Evolutionary conservation across 768 basidiomycete genomes (phyloP).

Genomic region (Lentinula boryana): DNA sequence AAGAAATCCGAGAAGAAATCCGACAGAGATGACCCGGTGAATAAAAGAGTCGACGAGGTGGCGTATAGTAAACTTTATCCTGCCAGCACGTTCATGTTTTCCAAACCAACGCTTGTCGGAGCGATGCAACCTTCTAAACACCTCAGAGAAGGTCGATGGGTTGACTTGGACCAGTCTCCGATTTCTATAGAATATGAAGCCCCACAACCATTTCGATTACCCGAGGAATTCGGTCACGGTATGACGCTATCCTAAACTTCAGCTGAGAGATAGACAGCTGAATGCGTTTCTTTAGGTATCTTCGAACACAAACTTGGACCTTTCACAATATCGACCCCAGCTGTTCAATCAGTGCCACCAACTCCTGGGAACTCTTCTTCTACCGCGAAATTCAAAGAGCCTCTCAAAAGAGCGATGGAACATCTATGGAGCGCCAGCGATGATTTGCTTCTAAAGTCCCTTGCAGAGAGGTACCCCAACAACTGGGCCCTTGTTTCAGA

Average conservation of each 20-base stretch:
- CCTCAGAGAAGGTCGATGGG: slow-evolving; percentile 60
- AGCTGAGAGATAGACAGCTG: background rate
- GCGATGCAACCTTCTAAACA: slow-evolving; percentile 78
- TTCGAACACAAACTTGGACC: slow-evolving; percentile 6
- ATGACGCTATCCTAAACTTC: slow-evolving; percentile 13
- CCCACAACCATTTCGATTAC: slow-evolving; percentile 10
- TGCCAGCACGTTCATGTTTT: slow-evolving; percentile 70
- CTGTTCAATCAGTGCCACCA: background rate
- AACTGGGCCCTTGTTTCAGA: slow-evolving; percentile 92
- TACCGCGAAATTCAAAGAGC: slow-evolving; percentile 34
- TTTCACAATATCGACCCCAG: slow-evolving; percentile 12
- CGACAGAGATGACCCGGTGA: slow-evolving; percentile 58
- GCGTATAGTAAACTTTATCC: slow-evolving; percentile 72
- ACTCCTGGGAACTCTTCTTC: background rate
- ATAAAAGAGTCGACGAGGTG: slow-evolving; percentile 73
- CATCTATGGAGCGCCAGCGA: slow-evolving; percentile 71
- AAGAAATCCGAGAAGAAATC: slow-evolving; percentile 58
- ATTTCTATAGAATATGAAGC: slow-evolving; percentile 33
- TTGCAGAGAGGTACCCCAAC: slow-evolving; percentile 73
- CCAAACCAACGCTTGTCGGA: slow-evolving; percentile 79
- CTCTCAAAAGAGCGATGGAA: slow-evolving; percentile 25
- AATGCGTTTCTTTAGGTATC: slow-evolving; percentile 6
- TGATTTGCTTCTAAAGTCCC: slow-evolving; percentile 63
- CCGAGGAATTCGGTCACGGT: slow-evolving; percentile 51
- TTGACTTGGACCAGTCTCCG: slow-evolving; percentile 48